phyloP scores from a whole-genome alignment of 176 grass and related monocot species.

The Oryza glumipatula region DNA sequence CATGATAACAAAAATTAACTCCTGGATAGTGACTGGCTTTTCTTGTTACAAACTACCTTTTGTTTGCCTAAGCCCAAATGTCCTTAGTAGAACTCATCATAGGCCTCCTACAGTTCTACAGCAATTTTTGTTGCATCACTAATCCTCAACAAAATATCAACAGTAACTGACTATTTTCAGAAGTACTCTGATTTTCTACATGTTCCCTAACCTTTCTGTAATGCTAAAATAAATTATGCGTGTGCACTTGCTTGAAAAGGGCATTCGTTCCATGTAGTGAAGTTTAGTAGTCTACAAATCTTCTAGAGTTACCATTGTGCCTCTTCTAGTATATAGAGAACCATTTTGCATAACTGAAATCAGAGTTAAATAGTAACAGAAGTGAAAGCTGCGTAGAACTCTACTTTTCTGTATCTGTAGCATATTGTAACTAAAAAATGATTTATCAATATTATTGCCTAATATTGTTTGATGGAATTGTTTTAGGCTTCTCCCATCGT shows the following conservation, averaged over 20 bases:
- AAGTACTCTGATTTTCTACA: constrained; percentile 3
- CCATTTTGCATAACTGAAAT: constrained; percentile 2
- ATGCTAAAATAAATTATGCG: constrained; percentile 24
- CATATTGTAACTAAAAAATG: constrained; percentile 4
- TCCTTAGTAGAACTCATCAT: neutral
- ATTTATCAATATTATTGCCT: constrained; percentile 14
- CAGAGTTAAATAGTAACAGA: neutral
- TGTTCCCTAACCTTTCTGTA: neutral
- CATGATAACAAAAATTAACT: neutral
- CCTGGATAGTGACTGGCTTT: neutral
- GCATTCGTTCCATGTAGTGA: neutral
- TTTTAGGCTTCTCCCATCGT: constrained; percentile 73
- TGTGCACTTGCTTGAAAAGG: neutral
- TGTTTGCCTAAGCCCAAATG: neutral
- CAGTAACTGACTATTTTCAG: neutral
- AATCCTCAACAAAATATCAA: neutral
- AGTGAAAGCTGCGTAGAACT: neutral
- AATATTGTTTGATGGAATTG: constrained; percentile 33
- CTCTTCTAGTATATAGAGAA: neutral
- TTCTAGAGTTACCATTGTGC: constrained; percentile 9
- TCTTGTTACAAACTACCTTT: neutral
- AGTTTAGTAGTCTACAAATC: constrained; percentile 5
- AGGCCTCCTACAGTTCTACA: neutral
- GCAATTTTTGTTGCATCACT: neutral
- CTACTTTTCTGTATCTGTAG: neutral